Evolutionary conservation across 2,329 filamentous ascomycete genomes (phyloP), one percentile per base, ranked within the genome.

Genomic region (Cladosporium cucumerinum): DNA sequence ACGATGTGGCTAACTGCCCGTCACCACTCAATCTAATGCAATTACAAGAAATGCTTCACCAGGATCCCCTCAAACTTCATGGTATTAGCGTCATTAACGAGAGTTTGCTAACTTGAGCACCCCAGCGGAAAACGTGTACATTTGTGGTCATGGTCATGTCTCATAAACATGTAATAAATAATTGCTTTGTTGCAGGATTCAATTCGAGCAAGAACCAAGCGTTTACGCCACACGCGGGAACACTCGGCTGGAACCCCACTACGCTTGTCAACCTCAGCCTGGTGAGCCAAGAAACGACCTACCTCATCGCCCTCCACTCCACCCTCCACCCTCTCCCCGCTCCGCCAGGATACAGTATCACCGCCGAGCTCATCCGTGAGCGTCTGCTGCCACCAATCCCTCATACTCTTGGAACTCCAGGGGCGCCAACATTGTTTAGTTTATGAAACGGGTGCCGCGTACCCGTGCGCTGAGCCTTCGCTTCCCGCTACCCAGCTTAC

Each of bases 401-500:
- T 18, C 49, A 30, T 12, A 52, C 49, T n/a, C 49, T 26, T 18
- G 16, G 49, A 28, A 52, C 49, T 32, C 16, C 49, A 26, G 46
- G 8, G 12, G 12, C 32, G n/a, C 57, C 39, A 25, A n/a, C 57
- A n/a, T 48, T 59, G 57, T 49, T 55, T 23, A 18, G 57, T 49
- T 36, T 25, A n/a, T 26, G 49, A 28, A 25, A 25, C 34, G 21
- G 43, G 16, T 11, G 46, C 57, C 11, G 30, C 39, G 46, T 30
- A 61, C 30, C 58, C 58, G 36, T 46, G 16, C 28, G 14, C 28
- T 30, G 12, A 16, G 28, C 23, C 55, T 58, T 58, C 34, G 55
- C 52, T 21, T 57, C n/a, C 52, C 52, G 30, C 25, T 21, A 30
- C 36, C 58, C 48, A 55, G 32, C 61, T 36, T 51, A 58, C 61